Evolutionary conservation across 768 basidiomycete species (phyloP).

Genomic region (Candolleomyces eurysporus): DNA sequence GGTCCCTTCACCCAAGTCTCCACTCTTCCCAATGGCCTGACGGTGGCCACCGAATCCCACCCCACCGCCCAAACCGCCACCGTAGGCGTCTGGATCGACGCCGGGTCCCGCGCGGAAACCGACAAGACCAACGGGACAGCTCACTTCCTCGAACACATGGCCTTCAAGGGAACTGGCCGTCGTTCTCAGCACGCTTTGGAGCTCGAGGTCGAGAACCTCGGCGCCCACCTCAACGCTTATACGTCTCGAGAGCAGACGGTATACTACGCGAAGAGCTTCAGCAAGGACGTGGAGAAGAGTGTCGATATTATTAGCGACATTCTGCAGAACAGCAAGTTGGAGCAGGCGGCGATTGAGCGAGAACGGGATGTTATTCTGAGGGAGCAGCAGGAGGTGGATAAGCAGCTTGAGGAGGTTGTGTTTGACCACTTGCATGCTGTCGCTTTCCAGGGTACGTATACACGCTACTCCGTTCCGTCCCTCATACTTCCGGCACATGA

Average conservation of each 20-base stretch:
- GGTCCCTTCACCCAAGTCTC: conserved; percentile 86
- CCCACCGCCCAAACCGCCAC: conserved; percentile 93
- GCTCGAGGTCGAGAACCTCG: conserved; percentile 96
- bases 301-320: conserved; percentile 99
- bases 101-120: conserved; percentile 95
- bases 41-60: conserved; percentile 90
- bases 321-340: conserved; percentile 94
- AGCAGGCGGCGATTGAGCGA: conserved; percentile 81
- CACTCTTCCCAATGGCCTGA: conserved; percentile 92
- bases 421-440: conserved; percentile 97
- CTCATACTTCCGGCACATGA: too few relatives aligned
- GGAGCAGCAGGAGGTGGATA: conserved; percentile 99
- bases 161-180: conserved; percentile 92
- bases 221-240: conserved; percentile 96
- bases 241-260: conserved; percentile 99
- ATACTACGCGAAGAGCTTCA: conserved; percentile 98
- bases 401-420: conserved; percentile 97
- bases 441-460: conserved; percentile 85
- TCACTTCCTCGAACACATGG: conserved; percentile 99
- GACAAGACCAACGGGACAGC: conserved; percentile 94
- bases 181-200: conserved; percentile 89
- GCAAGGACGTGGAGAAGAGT: conserved; percentile 85
- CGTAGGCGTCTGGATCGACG: conserved; percentile 99
- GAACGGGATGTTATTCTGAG: conserved; percentile 95
- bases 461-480: conserved; percentile 6